Evolutionary conservation across 257 asterid species (phyloP).

Genomic region (Solanum habrochaites): DNA sequence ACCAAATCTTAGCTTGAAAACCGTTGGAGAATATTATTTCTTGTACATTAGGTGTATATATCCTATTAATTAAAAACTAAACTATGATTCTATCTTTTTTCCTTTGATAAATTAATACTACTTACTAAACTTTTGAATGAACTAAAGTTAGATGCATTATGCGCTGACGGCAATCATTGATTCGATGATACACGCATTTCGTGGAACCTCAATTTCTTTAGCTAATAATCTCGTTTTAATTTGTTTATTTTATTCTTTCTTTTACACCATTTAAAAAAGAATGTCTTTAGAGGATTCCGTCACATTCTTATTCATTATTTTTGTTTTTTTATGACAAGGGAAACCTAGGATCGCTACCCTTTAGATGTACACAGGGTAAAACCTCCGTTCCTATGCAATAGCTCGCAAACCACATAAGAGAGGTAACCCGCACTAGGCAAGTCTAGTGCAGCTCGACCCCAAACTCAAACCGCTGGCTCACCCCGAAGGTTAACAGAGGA

Average conservation of each 20-base stretch:
- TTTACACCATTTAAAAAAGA: too few species aligned
- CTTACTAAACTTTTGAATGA: not conserved
- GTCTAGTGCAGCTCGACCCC: too few species aligned
- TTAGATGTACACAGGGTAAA: too few species aligned
- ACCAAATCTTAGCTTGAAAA: constrained; percentile 18
- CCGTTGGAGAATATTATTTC: constrained; percentile 5
- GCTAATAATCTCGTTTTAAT: not conserved
- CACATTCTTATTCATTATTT: too few species aligned
- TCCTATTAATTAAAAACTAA: not conserved
- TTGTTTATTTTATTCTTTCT: not conserved
- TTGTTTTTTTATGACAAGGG: too few species aligned
- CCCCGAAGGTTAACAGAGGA: not conserved
- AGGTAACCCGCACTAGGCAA: too few species aligned
- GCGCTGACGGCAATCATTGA: not conserved
- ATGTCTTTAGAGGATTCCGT: not conserved
- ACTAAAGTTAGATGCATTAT: not conserved
- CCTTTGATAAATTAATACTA: not conserved
- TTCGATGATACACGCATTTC: not conserved
- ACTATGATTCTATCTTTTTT: not conserved
- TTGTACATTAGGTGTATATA: not conserved
- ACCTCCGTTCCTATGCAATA: too few species aligned
- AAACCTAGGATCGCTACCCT: rapidly evolving
- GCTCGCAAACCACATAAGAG: too few species aligned
- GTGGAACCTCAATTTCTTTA: not conserved
- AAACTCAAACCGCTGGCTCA: too few species aligned